Percentiles rank a stretch among this genome's conserved stretches.
These are phyloP conservation scores for Xylaria sp. DNA, from an alignment of 2,329 filamentous ascomycete species.

Conservation along the genomic window DNA sequence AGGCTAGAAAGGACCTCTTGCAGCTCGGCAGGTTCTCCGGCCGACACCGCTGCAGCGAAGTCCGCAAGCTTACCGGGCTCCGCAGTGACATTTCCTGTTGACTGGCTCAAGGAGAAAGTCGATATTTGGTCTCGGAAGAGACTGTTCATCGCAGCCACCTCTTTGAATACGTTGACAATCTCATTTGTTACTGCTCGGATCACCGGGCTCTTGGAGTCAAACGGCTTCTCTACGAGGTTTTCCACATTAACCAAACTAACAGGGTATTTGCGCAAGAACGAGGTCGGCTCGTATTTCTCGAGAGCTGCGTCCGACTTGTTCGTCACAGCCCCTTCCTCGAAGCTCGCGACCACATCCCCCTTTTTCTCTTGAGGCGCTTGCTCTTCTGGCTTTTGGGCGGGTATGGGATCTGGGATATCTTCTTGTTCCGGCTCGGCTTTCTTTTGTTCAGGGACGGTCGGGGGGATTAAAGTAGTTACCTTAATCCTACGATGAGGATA, in stretches of 20 bases:
- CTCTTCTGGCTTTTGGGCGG: slow-evolving; percentile 58
- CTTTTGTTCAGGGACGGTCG: slow-evolving; percentile 58
- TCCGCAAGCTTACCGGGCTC: slow-evolving; percentile 95
- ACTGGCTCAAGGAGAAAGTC: slow-evolving; percentile 94
- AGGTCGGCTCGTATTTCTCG: slow-evolving; percentile 80
- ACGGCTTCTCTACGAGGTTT: slow-evolving; percentile 86
- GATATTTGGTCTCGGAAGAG: slow-evolving; percentile 97
- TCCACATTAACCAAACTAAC: slow-evolving; percentile 96
- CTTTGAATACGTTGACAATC: slow-evolving; percentile 98
- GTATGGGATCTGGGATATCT: slow-evolving; percentile 62
- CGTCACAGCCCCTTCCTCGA: slow-evolving; percentile 80
- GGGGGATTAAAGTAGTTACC: slow-evolving; percentile 81
- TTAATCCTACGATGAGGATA: slow-evolving; percentile 96
- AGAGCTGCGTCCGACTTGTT: slow-evolving; percentile 56
- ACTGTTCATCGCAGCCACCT: slow-evolving; percentile 91
- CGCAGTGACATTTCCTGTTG: slow-evolving; percentile 90
- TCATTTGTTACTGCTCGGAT: slow-evolving; percentile 94
- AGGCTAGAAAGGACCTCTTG: slow-evolving; percentile 89
- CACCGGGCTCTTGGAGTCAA: slow-evolving; percentile 86
- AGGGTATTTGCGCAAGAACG: slow-evolving; percentile 87
- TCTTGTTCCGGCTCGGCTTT: slow-evolving; percentile 58
- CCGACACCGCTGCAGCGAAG: slow-evolving; percentile 96
- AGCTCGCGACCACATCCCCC: slow-evolving; percentile 95
- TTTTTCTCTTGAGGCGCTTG: slow-evolving; percentile 69
- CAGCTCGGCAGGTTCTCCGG: slow-evolving; percentile 87